Evolutionary conservation across 1,284 basidiomycete genomes (phyloP).

Genomic region (Mycena citricolor): DNA sequence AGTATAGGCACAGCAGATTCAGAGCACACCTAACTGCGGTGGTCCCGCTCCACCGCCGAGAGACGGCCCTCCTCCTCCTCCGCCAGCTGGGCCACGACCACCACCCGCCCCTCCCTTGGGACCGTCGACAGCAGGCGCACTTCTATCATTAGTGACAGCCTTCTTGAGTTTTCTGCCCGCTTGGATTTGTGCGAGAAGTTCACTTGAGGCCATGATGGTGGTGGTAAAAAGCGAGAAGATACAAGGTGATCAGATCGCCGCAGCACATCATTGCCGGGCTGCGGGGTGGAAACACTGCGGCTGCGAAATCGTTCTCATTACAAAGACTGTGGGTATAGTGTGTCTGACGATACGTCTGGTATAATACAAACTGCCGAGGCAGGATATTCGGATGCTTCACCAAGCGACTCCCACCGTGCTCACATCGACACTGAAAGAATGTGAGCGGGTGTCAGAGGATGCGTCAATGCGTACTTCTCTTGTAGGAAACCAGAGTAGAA

Average conservation of each 20-base stretch:
- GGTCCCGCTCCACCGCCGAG: constrained; percentile 52
- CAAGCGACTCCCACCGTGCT: neutral
- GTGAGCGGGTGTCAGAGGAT: no score
- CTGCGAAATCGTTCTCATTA: neutral
- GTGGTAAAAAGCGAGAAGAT: constrained; percentile 1
- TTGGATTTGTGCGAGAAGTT: constrained; percentile 75
- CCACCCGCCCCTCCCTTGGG: constrained; percentile 47
- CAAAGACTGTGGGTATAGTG: neutral
- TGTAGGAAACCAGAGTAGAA: no score
- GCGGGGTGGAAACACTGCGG: neutral
- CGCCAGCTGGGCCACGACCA: constrained; percentile 39
- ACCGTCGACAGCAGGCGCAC: constrained; percentile 63
- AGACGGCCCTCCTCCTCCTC: constrained; percentile 41
- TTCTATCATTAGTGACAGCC: constrained; percentile 79
- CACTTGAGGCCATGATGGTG: constrained; percentile 61
- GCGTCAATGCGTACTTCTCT: no score
- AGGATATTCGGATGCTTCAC: neutral
- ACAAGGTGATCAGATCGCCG: neutral
- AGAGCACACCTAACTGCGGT: constrained; percentile 78
- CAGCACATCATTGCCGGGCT: neutral
- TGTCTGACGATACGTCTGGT: neutral
- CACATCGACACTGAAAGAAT: no score
- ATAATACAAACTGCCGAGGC: neutral
- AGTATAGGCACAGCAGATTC: no score
- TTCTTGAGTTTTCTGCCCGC: constrained; percentile 81